These are phyloP conservation scores for Paramyrothecium roridum DNA, from an alignment of 2,329 filamentous ascomycete species.

Conservation along the genomic window DNA sequence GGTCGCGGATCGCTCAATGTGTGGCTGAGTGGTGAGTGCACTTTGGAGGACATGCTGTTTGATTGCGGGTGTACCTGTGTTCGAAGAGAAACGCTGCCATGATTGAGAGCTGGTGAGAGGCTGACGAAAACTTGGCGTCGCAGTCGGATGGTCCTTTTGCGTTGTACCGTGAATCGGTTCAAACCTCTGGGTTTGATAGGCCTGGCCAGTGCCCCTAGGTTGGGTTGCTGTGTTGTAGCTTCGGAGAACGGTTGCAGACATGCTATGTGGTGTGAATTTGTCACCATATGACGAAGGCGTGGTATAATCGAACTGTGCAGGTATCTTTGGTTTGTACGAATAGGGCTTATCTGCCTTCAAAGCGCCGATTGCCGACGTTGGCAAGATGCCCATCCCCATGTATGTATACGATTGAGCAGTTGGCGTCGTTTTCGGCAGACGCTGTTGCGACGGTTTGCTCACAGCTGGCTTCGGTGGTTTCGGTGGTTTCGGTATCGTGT, in stretches of 20 bases:
- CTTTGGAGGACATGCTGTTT: conserved; percentile 5
- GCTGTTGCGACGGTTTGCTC: conserved; percentile 16
- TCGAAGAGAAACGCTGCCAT: not conserved
- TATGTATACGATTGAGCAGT: conserved; percentile 8
- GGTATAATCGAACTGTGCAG: conserved; percentile 19
- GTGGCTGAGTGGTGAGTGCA: conserved; percentile 7
- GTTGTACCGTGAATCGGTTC: conserved; percentile 13
- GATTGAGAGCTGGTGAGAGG: not conserved
- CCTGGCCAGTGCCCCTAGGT: not conserved
- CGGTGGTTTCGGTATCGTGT: conserved; percentile 58
- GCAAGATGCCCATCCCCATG: not conserved
- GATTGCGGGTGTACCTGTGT: not conserved
- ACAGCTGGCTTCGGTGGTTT: conserved; percentile 36
- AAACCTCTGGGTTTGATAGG: conserved; percentile 18
- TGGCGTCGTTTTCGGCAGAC: conserved; percentile 18
- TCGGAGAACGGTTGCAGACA: not conserved
- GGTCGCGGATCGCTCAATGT: conserved; percentile 1
- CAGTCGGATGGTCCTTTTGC: conserved; percentile 7
- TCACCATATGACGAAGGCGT: conserved; percentile 17
- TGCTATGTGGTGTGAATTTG: conserved; percentile 13
- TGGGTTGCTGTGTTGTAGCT: conserved; percentile 7
- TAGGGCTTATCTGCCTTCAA: conserved; percentile 43
- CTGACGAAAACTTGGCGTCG: not conserved
- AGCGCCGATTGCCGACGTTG: not conserved
- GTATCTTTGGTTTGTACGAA: conserved; percentile 47